Base-by-base conservation (phyloP, 2,329 filamentous ascomycete genomes). In the Sordariomycetes sp. region DNA sequence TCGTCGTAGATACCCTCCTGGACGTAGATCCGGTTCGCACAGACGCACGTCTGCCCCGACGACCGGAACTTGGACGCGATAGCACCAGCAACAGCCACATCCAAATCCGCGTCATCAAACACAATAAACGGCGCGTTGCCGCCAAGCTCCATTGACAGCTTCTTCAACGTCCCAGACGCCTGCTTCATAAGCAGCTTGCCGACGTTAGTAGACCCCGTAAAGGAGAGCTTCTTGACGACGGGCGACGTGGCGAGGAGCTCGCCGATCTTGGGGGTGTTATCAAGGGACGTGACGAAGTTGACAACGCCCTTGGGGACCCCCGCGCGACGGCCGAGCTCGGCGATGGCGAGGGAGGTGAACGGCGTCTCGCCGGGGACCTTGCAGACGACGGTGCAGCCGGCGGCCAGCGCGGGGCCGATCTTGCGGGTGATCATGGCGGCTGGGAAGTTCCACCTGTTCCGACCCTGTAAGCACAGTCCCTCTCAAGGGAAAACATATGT, bases 291-390 rank as follows among this genome's bases (percentile, higher is more conserved):
- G 57, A 96, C 77, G 60, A 96, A 76, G 72, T 96, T 96, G 60
- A 96, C 81, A 1, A 95, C 90, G 50, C 91, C 91, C 63, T 84
- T 84, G 32, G 91, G 91, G 39, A 96, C 86, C 28, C 91, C 91
- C 15, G 91, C 91, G 35, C 90, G 84, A 65, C 87, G 80, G 7
- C 85, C 88, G 50, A 96, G 79, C 70, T 95, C 90, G 2, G 88
- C 88, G 32, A 96, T 71, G 2, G 91, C 91, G 53, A 95, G 84
- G 1, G 89, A 83, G 24, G 90, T 95, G 67, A 92, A 90, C 0
- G 91, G 91, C 3, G 91, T 95, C 74, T 96, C 91, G 42, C 86
- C 85, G 1, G 91, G 90, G 39, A 89, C 86, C 72, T 96, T 96
- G 61, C 84, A 84, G 1, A 96, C 90, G 78, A 89, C 80, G 2